Evolutionary conservation across 768 basidiomycete species (phyloP).

Genomic region (Suillus variegatus): DNA sequence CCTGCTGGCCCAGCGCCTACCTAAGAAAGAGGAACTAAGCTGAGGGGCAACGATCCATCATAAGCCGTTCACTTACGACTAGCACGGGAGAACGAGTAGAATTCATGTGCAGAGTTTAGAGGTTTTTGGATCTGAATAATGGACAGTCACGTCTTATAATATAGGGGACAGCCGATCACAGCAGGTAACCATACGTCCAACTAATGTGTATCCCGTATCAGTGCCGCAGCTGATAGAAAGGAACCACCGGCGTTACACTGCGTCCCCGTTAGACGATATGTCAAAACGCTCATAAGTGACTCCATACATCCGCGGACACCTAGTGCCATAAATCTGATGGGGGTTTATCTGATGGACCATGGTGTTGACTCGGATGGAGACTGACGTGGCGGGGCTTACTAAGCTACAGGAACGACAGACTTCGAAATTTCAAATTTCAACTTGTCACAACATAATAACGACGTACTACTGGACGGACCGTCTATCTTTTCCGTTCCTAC

Average conservation of each 20-base stretch:
- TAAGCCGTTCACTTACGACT: constrained; percentile 2
- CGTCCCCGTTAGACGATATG: not conserved
- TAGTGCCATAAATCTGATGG: too few relatives aligned
- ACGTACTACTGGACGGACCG: too few relatives aligned
- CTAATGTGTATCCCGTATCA: not conserved
- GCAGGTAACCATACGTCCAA: not conserved
- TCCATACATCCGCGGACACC: not conserved
- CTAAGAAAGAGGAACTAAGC: constrained; percentile 22
- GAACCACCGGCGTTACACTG: not conserved
- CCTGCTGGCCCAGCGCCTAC: constrained; percentile 51
- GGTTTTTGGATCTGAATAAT: not conserved
- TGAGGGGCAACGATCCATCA: not conserved
- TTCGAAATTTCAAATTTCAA: too few relatives aligned
- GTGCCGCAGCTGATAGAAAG: not conserved
- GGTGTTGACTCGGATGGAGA: too few relatives aligned
- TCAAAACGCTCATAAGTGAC: not conserved
- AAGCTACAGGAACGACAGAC: too few relatives aligned
- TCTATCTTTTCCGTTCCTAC: too few relatives aligned
- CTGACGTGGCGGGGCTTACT: too few relatives aligned
- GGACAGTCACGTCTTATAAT: not conserved
- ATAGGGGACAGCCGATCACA: not conserved
- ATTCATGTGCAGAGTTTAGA: not conserved
- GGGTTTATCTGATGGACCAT: too few relatives aligned
- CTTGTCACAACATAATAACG: too few relatives aligned
- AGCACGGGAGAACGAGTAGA: constrained; percentile 5